Evolutionary conservation across 2,329 filamentous ascomycete species (phyloP), one percentile per base, ranked within the genome.

Genomic region (Amphichorda felina): DNA sequence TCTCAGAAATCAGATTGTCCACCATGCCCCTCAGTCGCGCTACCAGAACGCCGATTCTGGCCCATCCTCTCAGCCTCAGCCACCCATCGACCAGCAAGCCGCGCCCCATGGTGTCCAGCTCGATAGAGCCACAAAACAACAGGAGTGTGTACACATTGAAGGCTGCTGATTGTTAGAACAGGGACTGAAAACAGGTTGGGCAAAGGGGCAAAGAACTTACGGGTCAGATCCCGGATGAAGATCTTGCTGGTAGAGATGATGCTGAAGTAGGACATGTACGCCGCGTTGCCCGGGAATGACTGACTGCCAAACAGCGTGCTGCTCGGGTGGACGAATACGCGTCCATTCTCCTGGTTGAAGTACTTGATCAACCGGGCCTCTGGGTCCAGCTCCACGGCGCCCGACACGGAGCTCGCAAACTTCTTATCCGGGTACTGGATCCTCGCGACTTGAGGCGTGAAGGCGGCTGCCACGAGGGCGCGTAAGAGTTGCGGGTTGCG

Each of bases 391-490:
- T 91, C 89, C 2, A 96, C 84, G 0, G 91, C 85, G 7, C 91
- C 91, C 1, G 85, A 84, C 43, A 93, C 75, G 3, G 84, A 86
- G 25, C 79, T 77, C 10, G 84, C 83, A 56, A 93, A 98, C 57
- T 95, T 96, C 64, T 94, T 94, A 60, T 94, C 86, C 0, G 91
- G 91, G 46, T 95, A 85, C 44, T 87, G 81, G 51, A 98, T 94
- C 36, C 88, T 77, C 11, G 87, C 87, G 43, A 95, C 77, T 57
- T 96, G 89, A 0, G 91, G 91, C 21, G 76, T 73, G 54, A 86
- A 85, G 3, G 82, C 77, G 4, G 79, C 79, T 4, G 81, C 81
- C 18, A 84, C 72, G 17, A 87, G 61, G 2, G 80, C 81, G 16
- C 81, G 75, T 15, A 86, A 61, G 18, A 87, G 67, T 11, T 68